Evolutionary conservation across 2,329 filamentous ascomycete genomes (phyloP).

Genomic region (Penicillium sp.): DNA sequence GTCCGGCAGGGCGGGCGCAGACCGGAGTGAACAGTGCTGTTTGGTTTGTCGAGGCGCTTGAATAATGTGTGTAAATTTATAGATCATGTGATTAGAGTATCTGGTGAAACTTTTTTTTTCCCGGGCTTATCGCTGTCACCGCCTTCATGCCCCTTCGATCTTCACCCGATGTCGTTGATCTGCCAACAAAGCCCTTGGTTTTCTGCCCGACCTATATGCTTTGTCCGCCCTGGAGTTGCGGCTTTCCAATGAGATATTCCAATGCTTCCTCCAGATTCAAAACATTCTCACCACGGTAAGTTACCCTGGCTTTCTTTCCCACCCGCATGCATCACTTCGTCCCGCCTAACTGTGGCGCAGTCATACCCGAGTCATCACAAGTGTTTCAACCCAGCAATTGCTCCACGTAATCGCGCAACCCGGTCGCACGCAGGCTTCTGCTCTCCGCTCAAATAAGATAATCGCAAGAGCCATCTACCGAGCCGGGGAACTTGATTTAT

Average conservation of each 20-base stretch:
- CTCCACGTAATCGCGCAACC: background rate
- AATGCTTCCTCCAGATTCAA: background rate
- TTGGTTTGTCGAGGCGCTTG: too few relatives aligned
- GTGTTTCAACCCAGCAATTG: background rate
- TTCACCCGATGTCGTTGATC: background rate
- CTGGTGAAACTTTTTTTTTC: constrained; percentile 32
- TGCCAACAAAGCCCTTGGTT: background rate
- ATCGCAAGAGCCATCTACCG: background rate
- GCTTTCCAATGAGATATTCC: background rate
- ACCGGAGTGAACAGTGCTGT: background rate
- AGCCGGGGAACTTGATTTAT: background rate
- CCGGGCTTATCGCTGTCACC: constrained; percentile 23
- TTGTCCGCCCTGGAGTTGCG: constrained; percentile 18
- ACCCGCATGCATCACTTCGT: background rate
- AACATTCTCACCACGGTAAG: background rate
- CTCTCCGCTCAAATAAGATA: background rate
- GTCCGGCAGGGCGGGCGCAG: background rate
- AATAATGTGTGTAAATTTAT: constrained; percentile 40
- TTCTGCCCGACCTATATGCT: constrained; percentile 20
- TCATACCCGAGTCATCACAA: background rate
- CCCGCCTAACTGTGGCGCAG: background rate
- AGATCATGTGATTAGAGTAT: constrained; percentile 42
- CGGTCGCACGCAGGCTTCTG: background rate
- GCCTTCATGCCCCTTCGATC: constrained; percentile 23
- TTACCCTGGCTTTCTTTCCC: background rate